phyloP scores from a whole-genome alignment of 495 filamentous ascomycete species.

The Neurospora sp. region DNA sequence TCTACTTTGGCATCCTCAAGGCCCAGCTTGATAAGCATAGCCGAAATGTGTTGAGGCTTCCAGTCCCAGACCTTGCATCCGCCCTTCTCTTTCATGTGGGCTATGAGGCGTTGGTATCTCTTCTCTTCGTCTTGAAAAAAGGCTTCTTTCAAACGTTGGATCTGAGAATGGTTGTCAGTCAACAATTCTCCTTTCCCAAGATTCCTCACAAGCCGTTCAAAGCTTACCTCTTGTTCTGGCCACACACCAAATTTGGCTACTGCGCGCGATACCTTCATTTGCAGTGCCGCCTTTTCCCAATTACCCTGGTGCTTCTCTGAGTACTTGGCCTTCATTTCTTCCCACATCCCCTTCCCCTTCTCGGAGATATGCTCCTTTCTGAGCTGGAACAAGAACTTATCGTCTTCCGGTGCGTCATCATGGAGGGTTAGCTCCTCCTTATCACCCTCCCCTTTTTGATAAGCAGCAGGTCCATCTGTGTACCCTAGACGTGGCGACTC shows the following conservation, averaged over 20 bases:
- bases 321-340: constrained; percentile 37
- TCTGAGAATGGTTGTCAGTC: constrained; percentile 10
- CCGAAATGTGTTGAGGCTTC: constrained; percentile 27
- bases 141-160: constrained; percentile 20
- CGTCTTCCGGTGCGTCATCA: constrained; percentile 36
- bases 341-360: constrained; percentile 45
- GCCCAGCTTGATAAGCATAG: constrained; percentile 29
- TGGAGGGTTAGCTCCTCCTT: constrained; percentile 23
- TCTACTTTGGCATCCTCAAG: constrained; percentile 21
- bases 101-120: constrained; percentile 22
- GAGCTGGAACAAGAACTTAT: constrained; percentile 33
- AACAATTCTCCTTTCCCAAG: not conserved
- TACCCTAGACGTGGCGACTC: constrained; percentile 8
- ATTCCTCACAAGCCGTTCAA: not conserved
- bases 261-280: constrained; percentile 40
- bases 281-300: constrained; percentile 34
- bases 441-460: constrained; percentile 9
- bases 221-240: constrained; percentile 35
- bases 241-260: constrained; percentile 35
- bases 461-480: not conserved
- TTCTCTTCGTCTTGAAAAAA: constrained; percentile 22
- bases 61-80: constrained; percentile 28
- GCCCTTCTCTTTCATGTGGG: constrained; percentile 28
- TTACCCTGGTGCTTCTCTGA: constrained; percentile 29
- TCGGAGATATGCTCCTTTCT: constrained; percentile 32